These are phyloP conservation scores for Pestalotiopsis sp. DNA, from an alignment of 2,329 filamentous ascomycete genomes.

Conservation along the genomic window DNA sequence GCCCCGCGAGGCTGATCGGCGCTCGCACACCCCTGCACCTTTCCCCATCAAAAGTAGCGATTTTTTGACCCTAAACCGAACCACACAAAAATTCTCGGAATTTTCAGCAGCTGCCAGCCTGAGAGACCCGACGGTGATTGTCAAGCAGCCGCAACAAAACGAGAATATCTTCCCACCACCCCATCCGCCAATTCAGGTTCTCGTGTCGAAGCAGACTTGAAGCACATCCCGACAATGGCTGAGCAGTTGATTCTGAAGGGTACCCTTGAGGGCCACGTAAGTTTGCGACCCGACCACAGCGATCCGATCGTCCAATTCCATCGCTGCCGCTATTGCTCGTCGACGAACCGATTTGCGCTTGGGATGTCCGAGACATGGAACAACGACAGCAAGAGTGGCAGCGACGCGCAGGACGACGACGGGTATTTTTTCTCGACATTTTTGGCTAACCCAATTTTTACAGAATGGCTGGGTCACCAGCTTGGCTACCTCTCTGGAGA, in stretches of 20 bases:
- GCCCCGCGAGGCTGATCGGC: slow-evolving; percentile 24
- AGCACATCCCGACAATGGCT: slow-evolving; percentile 62
- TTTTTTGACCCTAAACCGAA: slow-evolving; percentile 49
- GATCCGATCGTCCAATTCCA: slow-evolving; percentile 17
- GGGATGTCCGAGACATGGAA: background rate
- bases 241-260: slow-evolving; percentile 95
- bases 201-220: slow-evolving; percentile 15
- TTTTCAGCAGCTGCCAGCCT: slow-evolving; percentile 10
- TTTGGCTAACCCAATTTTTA: slow-evolving; percentile 28
- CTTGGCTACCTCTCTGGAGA: slow-evolving; percentile 98
- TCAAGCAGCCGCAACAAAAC: slow-evolving; percentile 14
- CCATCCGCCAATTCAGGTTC: slow-evolving; percentile 30
- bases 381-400: background rate
- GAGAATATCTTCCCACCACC: slow-evolving; percentile 37
- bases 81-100: slow-evolving; percentile 47
- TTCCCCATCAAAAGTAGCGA: slow-evolving; percentile 13
- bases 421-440: slow-evolving; percentile 5
- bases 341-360: slow-evolving; percentile 7
- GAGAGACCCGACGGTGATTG: slow-evolving; percentile 44
- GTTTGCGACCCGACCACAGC: slow-evolving; percentile 33
- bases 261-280: slow-evolving; percentile 94
- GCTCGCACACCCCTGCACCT: background rate
- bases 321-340: slow-evolving; percentile 24
- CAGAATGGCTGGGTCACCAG: slow-evolving; percentile 97
- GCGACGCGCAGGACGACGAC: slow-evolving; percentile 6